Conservation (phyloP, 1,284 basidiomycete genomes). For the Bondarzewia mesenterica region DNA sequence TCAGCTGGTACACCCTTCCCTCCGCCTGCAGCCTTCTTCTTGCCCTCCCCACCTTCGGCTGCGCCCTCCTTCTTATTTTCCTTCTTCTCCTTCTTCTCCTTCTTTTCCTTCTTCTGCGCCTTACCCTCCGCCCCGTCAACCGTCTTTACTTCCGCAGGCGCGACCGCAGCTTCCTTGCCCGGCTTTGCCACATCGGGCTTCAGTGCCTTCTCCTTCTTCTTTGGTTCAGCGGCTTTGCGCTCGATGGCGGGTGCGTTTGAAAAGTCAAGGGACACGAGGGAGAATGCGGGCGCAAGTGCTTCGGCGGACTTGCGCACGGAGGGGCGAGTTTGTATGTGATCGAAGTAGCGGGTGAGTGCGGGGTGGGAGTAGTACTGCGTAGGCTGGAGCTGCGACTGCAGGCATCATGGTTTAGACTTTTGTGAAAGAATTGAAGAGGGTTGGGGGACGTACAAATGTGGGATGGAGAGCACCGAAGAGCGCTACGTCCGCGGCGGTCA, state of each 20-base stretch:
- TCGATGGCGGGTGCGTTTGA: slow-evolving; percentile 66
- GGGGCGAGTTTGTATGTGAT: slow-evolving; percentile 77
- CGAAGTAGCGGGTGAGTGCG: slow-evolving; percentile 85
- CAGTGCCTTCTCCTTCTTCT: slow-evolving; percentile 18
- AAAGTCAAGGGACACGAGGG: slow-evolving; percentile 62
- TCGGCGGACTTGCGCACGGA: slow-evolving; percentile 50
- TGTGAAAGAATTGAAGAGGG: not conserved
- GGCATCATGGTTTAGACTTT: not conserved
- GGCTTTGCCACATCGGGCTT: slow-evolving; percentile 13
- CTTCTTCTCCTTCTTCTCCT: slow-evolving; percentile 47
- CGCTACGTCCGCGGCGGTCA: slow-evolving; percentile 83
- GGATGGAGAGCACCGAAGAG: slow-evolving; percentile 81
- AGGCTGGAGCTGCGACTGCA: slow-evolving; percentile 57
- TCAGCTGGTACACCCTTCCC: slow-evolving; percentile 38
- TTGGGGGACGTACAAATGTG: slow-evolving; percentile 50
- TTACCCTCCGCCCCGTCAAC: slow-evolving; percentile 20
- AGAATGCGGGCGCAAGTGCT: slow-evolving; percentile 47
- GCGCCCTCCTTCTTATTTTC: slow-evolving; percentile 26
- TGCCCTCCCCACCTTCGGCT: slow-evolving; percentile 33
- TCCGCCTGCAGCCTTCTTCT: slow-evolving; percentile 25
- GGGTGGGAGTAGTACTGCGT: slow-evolving; percentile 70
- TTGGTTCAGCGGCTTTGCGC: slow-evolving; percentile 43
- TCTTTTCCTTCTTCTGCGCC: slow-evolving; percentile 30
- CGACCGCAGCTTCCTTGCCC: slow-evolving; percentile 15
- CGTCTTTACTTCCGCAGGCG: slow-evolving; percentile 18